These are phyloP conservation scores for Zygoascus hellenicus DNA, from an alignment of 1,139 yeast species.

Conservation along the genomic window DNA sequence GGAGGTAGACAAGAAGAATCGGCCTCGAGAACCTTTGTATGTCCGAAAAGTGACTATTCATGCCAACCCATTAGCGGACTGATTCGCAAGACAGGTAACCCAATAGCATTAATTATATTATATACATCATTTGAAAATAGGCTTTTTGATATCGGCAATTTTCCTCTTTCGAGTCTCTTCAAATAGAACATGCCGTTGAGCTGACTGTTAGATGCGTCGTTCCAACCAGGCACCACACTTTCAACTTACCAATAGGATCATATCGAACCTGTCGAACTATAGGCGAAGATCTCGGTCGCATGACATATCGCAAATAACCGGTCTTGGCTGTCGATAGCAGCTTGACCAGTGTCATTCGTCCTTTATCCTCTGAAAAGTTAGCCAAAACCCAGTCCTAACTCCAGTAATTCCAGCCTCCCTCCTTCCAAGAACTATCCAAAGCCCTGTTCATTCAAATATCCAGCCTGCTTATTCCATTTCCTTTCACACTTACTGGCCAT, in stretches of 20 bases:
- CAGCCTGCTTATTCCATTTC: too few relatives aligned
- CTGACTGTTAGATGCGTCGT: conserved; percentile 25
- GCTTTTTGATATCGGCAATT: conserved; percentile 52
- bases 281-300: conserved; percentile 77
- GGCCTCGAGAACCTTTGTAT: conserved; percentile 37
- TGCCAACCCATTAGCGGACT: conserved; percentile 35
- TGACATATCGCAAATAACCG: conserved; percentile 74
- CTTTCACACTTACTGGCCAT: conserved; percentile 9
- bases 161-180: conserved; percentile 83
- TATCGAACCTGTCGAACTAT: conserved; percentile 77
- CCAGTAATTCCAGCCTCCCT: too few relatives aligned
- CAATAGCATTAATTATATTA: too few relatives aligned
- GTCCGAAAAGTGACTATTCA: conserved; percentile 40
- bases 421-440: neutral
- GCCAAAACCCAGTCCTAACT: neutral
- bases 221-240: neutral
- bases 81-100: neutral
- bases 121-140: conserved; percentile 23
- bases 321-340: conserved; percentile 81
- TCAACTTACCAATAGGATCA: conserved; percentile 61
- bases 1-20: conserved; percentile 37
- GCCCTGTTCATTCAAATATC: neutral
- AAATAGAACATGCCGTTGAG: conserved; percentile 77
- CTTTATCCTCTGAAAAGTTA: conserved; percentile 4
- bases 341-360: conserved; percentile 46